Evolutionary conservation across 495 filamentous ascomycete species (phyloP), one percentile per base, ranked within the genome.

Genomic region (Podospora australis): DNA sequence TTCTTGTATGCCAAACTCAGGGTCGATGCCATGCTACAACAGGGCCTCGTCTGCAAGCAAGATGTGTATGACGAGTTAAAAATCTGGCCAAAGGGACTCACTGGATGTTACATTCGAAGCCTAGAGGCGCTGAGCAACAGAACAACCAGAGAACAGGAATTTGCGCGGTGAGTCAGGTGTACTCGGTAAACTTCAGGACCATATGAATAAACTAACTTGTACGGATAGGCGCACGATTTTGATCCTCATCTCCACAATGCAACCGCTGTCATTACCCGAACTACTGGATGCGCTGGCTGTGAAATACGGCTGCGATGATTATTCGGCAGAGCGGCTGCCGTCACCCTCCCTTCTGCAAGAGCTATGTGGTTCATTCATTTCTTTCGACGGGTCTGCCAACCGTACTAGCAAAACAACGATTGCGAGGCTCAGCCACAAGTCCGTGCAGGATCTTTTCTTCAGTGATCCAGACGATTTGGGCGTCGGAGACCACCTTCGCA

Each of bases 1-100:
- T 68, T 65, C 21, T 47, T 68, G 7, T 58, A 50, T 45, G 56
- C 51, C 8, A 56, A 48, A 23, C 42, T 64, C 16, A 57, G 54
- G 21, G 35, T 58, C 14, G 53, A 55, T 19, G 52, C 55, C 16
- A 13, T 45, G 0, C 44, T 66, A 16, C 44, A 52, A 8, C 49
- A 52, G 30, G 43, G 43, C 21, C 29, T 59, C 2, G 57, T 56
- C 9, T 54, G 53, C 38, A 50, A 57, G 11, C 52, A 52, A 24
- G 59, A 64, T 7, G 46, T 59, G 11, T 24, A 45, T 14, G 53
- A 62, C 21, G 59, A 62, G 20, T 30, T 62, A 14, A 49, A 35
- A 10, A 59, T 28, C 13, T 64, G 56, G 35, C 50, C 46, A 14
- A 64, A 57, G 17, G 59, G 57, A 29, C 50, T 60, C 30, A 62